Evolutionary conservation across 2,329 filamentous ascomycete genomes (phyloP), one percentile per base, ranked within the genome.

Genomic region (Bipolaris cookei): DNA sequence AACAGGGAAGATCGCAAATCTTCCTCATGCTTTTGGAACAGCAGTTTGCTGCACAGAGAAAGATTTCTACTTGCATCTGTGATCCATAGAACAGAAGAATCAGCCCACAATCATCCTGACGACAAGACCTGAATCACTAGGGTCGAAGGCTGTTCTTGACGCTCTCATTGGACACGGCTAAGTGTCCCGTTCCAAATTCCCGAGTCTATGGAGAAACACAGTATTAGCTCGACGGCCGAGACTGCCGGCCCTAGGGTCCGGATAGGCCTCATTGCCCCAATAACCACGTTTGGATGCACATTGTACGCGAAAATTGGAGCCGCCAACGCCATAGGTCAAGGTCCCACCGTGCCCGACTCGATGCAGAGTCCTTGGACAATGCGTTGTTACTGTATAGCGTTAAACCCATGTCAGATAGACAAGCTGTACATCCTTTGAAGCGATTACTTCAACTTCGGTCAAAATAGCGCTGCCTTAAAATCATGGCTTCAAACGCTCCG

Each of bases 401-500:
- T 32, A 41, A 30, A 46, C 42, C 38, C 42, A 44, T 50, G 42
- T 44, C 30, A 48, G 39, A 62, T 49, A 41, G 48, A 35, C 46
- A 11, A 30, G 28, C 28, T 30, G 39, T 45, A 39, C 34, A 44
- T 48, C 60, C 37, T 49, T 48, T 46, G 16, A 35, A 43, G 49
- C 51, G 56, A 48, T 47, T 54, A 34, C 37, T n/a, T 48, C 35
- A 42, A 38, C 46, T 54, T 54, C 42, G 37, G 39, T 30, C 48
- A n/a, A 46, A 43, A 41, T 41, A 25, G 50, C 44, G 44, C 46
- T 51, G 35, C 47, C 32, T 16, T 30, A 28, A 37, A 25, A 56
- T 21, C 18, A 65, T 63, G 61, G 56, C 54, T 55, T 64, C 62
- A 7, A 54, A 55, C 54, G 41, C 55, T 16, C 39, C 48, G 14